Percentiles rank a stretch among this genome's conserved stretches.
Conservation (phyloP, 345 rosid genomes). For the Raphanus raphanistrum region DNA sequence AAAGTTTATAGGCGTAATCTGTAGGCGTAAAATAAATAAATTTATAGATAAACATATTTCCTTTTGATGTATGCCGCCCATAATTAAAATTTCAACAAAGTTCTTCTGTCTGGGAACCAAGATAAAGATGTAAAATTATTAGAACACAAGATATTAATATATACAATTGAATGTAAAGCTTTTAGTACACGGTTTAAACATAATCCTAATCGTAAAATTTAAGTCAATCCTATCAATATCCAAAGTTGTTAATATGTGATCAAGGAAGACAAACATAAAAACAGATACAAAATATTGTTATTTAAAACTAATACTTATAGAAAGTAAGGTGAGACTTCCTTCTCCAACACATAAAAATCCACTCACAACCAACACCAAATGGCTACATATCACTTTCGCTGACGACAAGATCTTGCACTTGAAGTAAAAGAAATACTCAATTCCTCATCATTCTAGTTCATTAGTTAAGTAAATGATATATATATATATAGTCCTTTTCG, state of each 20-base stretch:
- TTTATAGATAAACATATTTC: no score
- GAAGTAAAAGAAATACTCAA: conserved; percentile 40
- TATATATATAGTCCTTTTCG: background rate
- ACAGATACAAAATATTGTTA: background rate
- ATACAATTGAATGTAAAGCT: background rate
- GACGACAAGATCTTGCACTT: conserved; percentile 37
- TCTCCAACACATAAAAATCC: conserved; percentile 35
- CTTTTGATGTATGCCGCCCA: no score
- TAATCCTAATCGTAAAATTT: background rate
- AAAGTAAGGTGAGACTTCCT: conserved; percentile 37
- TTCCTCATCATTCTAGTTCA: conserved; percentile 23
- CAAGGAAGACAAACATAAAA: conserved; percentile 31
- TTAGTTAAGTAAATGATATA: background rate
- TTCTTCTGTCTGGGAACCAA: no score
- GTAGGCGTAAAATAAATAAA: no score
- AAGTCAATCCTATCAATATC: conserved; percentile 4
- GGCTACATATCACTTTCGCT: conserved; percentile 32
- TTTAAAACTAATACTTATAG: background rate
- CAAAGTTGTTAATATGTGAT: conserved; percentile 15
- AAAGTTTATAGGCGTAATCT: no score
- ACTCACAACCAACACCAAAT: conserved; percentile 40
- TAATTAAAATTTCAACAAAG: no score
- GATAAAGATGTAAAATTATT: no score
- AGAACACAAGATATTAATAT: no score
- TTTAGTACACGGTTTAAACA: background rate